phyloP scores from a whole-genome alignment of 2,329 filamentous ascomycete species.

The Alternaria longipes region DNA sequence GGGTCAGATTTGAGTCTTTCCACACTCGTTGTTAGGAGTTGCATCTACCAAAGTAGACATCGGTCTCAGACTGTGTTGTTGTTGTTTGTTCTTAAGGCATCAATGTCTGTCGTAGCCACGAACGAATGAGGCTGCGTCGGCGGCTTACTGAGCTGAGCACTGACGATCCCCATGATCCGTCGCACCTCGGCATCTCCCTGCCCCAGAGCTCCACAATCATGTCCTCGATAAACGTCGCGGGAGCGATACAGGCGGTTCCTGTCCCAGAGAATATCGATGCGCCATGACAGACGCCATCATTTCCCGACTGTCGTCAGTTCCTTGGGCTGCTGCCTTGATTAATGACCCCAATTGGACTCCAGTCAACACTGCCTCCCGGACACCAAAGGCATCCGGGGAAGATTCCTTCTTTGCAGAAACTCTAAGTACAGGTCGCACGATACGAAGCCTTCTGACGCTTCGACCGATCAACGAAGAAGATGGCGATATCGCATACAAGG shows the following conservation, averaged over 20 bases:
- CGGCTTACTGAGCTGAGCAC: constrained; percentile 7
- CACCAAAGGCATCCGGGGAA: constrained; percentile 50
- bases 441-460: constrained; percentile 49
- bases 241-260: background rate
- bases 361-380: constrained; percentile 47
- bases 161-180: background rate
- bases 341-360: constrained; percentile 53
- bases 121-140: constrained; percentile 3
- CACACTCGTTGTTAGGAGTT: background rate
- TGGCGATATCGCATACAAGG: constrained; percentile 36
- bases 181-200: constrained; percentile 17
- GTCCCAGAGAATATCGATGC: background rate
- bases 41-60: background rate
- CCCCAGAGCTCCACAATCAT: constrained; percentile 13
- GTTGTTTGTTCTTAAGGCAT: background rate
- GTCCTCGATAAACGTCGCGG: constrained; percentile 2
- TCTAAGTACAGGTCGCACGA: constrained; percentile 61
- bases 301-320: constrained; percentile 47
- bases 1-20: background rate
- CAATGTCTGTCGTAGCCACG: background rate
- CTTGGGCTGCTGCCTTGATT: constrained; percentile 61
- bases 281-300: constrained; percentile 34
- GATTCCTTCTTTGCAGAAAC: constrained; percentile 65
- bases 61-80: background rate
- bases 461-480: constrained; percentile 29